These are phyloP conservation scores for Spergularia azorica DNA, from an alignment of 179 eudicot genomes.

Conservation along the genomic window DNA sequence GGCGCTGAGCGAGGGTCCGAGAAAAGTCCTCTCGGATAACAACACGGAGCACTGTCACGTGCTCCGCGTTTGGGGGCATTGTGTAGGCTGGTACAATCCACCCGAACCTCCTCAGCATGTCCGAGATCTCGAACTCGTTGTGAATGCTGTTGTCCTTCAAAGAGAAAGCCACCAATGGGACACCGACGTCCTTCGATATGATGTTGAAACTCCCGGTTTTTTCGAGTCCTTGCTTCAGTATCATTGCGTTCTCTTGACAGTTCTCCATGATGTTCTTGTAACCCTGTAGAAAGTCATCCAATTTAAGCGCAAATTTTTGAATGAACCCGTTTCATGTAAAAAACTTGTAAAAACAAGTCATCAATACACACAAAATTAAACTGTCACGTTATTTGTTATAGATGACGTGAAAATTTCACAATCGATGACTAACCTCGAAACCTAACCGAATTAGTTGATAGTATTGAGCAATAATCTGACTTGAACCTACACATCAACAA, in stretches of 20 bases:
- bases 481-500: slow-evolving; percentile 59
- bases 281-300: slow-evolving; percentile 18
- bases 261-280: slow-evolving; percentile 48
- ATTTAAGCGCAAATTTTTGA: no score
- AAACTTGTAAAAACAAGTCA: no score
- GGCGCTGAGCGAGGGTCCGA: slow-evolving; percentile 38
- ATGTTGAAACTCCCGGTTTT: slow-evolving; percentile 35
- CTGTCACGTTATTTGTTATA: no score
- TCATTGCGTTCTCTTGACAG: slow-evolving; percentile 38
- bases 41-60: slow-evolving; percentile 38
- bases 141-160: slow-evolving; percentile 37
- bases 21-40: slow-evolving; percentile 47
- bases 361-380: no score
- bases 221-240: slow-evolving; percentile 32
- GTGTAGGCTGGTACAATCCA: slow-evolving; percentile 47
- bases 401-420: neutral
- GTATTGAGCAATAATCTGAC: slow-evolving; percentile 79
- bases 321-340: no score
- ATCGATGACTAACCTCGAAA: slow-evolving; percentile 45
- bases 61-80: slow-evolving; percentile 43
- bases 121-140: slow-evolving; percentile 43
- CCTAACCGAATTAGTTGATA: slow-evolving; percentile 85
- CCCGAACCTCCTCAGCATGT: slow-evolving; percentile 40
- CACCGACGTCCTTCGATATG: slow-evolving; percentile 39
- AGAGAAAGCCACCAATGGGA: slow-evolving; percentile 43